Conservation (phyloP, 208 protist species). For the Naegleria fowleri region DNA sequence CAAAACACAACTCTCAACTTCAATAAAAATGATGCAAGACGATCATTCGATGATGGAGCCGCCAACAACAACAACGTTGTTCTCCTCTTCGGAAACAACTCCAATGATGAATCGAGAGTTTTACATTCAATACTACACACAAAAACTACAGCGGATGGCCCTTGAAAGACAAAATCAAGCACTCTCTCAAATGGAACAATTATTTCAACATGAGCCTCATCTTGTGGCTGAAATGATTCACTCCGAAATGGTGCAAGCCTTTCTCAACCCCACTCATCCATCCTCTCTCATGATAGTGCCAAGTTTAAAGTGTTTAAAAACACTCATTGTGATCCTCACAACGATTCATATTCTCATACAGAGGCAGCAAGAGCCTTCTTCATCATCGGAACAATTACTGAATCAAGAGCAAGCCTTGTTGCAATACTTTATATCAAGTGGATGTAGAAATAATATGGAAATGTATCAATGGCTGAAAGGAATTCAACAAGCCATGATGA, state of each 20-base stretch:
- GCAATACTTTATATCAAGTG: background rate
- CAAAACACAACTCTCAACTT: too few species aligned
- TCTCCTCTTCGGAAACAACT: too few species aligned
- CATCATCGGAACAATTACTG: background rate
- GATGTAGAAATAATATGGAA: background rate
- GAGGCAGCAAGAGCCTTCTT: background rate
- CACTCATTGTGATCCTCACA: background rate
- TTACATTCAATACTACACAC: background rate
- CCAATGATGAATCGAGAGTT: background rate
- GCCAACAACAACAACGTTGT: too few species aligned
- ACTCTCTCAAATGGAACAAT: background rate
- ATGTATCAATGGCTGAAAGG: background rate
- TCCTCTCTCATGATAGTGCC: background rate
- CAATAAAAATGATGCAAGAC: too few species aligned
- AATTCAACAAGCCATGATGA: background rate
- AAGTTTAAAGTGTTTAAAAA: background rate
- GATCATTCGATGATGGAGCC: too few species aligned
- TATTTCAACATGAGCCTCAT: background rate
- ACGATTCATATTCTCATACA: background rate
- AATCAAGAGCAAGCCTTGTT: background rate
- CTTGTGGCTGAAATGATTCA: background rate
- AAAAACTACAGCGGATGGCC: background rate
- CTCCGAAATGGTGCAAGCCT: background rate
- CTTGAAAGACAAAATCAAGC: background rate
- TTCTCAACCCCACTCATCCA: too few species aligned